Evolutionary conservation across 129 eudicot species (phyloP).

Genomic region (Logfia minima): DNA sequence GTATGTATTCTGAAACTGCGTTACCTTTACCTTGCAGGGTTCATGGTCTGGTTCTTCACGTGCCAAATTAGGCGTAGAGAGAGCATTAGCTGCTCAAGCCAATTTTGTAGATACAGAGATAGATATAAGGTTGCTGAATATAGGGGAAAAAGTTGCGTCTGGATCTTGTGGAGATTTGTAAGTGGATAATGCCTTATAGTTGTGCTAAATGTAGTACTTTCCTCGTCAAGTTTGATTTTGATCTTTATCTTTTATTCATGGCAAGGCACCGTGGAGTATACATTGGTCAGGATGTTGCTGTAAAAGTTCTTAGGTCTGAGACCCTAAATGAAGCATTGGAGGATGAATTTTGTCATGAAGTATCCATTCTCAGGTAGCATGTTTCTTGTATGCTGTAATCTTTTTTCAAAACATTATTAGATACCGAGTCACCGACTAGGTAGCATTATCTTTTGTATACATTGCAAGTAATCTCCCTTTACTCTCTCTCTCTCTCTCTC

Average conservation of each 20-base stretch:
- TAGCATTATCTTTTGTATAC: not conserved
- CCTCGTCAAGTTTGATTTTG: not conserved
- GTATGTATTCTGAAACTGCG: not conserved
- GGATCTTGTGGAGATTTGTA: constrained; percentile 90
- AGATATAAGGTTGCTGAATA: constrained; percentile 63
- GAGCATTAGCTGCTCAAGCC: constrained; percentile 39
- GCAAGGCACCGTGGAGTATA: constrained; percentile 80
- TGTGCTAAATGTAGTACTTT: constrained; percentile 7
- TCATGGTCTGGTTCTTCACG: constrained; percentile 56
- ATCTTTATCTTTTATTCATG: constrained; percentile 23
- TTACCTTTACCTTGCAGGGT: constrained; percentile 28
- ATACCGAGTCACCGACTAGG: not conserved
- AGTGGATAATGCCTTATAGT: constrained; percentile 33
- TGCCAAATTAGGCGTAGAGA: constrained; percentile 45
- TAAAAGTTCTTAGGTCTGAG: constrained; percentile 76
- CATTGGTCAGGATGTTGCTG: constrained; percentile 81
- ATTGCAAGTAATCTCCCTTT: not conserved
- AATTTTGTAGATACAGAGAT: constrained; percentile 65
- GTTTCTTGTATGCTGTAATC: constrained; percentile 10
- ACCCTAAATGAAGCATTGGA: constrained; percentile 63
- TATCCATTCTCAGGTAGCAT: constrained; percentile 63
- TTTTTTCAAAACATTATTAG: not conserved
- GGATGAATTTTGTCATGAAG: constrained; percentile 80
- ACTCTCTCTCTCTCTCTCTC: no score
- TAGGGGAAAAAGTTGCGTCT: constrained; percentile 65